Evolutionary conservation across 257 asterid genomes (phyloP).

Genomic region (Penstemon newberryi): DNA sequence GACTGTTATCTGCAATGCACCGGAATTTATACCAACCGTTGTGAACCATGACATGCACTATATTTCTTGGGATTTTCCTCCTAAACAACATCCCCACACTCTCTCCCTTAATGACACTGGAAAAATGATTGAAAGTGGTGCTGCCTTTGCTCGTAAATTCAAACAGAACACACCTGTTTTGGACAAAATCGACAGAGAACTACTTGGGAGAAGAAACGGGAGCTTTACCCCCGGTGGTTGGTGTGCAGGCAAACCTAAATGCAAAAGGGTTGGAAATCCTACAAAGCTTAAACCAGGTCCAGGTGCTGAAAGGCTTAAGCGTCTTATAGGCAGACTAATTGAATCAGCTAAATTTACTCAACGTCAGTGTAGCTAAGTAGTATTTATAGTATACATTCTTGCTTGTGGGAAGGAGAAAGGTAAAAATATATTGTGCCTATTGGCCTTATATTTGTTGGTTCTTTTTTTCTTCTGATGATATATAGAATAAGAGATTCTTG

Average conservation of each 20-base stretch:
- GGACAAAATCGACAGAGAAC: slow-evolving; percentile 65
- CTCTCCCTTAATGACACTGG: slow-evolving; percentile 69
- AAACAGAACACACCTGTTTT: slow-evolving; percentile 46
- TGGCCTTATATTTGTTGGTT: slow-evolving; percentile 24
- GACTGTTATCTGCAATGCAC: slow-evolving; percentile 89
- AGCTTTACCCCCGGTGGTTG: slow-evolving; percentile 91
- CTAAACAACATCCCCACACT: slow-evolving; percentile 77
- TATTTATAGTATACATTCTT: slow-evolving; percentile 24
- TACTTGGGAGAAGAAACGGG: slow-evolving; percentile 61
- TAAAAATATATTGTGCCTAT: slow-evolving; percentile 4
- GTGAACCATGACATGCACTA: slow-evolving; percentile 95
- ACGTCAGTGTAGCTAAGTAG: slow-evolving; percentile 64
- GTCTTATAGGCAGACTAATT: slow-evolving; percentile 53
- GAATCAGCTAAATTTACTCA: slow-evolving; percentile 32
- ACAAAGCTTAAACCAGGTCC: slow-evolving; percentile 62
- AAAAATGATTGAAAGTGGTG: slow-evolving; percentile 60
- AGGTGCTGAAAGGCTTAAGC: slow-evolving; percentile 67
- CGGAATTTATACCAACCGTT: slow-evolving; percentile 65
- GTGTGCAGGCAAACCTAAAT: slow-evolving; percentile 72
- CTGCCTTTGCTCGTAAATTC: slow-evolving; percentile 96
- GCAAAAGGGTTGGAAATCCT: slow-evolving; percentile 67
- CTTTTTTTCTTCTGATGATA: background rate
- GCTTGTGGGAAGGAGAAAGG: slow-evolving; percentile 14
- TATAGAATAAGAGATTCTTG: slow-evolving; percentile 18
- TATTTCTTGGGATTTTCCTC: slow-evolving; percentile 90